These are phyloP conservation scores for Collybiopsis confluens DNA, from an alignment of 768 basidiomycete species.

Conservation along the genomic window DNA sequence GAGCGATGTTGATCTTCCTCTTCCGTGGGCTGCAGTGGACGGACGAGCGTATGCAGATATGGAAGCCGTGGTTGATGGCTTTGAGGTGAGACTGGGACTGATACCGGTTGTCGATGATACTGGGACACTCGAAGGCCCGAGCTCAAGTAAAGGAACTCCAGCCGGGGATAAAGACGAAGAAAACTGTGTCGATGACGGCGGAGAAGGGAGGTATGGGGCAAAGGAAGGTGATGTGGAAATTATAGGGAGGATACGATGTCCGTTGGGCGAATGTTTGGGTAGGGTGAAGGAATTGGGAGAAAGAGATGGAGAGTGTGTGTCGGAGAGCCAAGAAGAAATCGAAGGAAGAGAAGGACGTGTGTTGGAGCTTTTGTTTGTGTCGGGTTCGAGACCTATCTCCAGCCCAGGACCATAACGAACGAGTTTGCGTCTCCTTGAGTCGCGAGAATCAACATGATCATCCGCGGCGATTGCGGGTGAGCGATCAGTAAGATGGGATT, in stretches of 20 bases:
- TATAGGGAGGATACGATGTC: conserved; percentile 4
- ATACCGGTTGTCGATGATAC: too few species aligned
- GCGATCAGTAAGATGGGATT: too few species aligned
- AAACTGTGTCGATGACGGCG: conserved; percentile 52
- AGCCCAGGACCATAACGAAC: neutral
- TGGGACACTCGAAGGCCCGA: conserved; percentile 21
- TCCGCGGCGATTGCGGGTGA: too few species aligned
- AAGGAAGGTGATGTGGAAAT: conserved; percentile 6
- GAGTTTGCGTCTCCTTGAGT: conserved; percentile 1
- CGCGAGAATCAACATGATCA: neutral
- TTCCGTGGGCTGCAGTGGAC: neutral
- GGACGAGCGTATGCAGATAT: conserved; percentile 10
- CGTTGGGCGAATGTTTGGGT: conserved; percentile 17
- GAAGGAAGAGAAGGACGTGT: conserved; percentile 43
- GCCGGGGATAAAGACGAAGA: conserved; percentile 28
- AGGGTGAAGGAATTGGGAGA: conserved; percentile 17
- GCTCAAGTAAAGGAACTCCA: conserved; percentile 37
- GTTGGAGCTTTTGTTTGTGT: neutral
- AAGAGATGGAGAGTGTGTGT: conserved; percentile 25
- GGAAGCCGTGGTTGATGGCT: conserved; percentile 3
- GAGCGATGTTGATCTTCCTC: conserved; percentile 7
- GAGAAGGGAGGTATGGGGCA: conserved; percentile 46
- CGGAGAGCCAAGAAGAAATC: conserved; percentile 65
- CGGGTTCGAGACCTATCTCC: conserved; percentile 11
- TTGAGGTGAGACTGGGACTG: conserved; percentile 7